Evolutionary conservation across 495 filamentous ascomycete genomes (phyloP), one percentile per base, ranked within the genome.

Genomic region (Pseudomonodictys pantanalensis): DNA sequence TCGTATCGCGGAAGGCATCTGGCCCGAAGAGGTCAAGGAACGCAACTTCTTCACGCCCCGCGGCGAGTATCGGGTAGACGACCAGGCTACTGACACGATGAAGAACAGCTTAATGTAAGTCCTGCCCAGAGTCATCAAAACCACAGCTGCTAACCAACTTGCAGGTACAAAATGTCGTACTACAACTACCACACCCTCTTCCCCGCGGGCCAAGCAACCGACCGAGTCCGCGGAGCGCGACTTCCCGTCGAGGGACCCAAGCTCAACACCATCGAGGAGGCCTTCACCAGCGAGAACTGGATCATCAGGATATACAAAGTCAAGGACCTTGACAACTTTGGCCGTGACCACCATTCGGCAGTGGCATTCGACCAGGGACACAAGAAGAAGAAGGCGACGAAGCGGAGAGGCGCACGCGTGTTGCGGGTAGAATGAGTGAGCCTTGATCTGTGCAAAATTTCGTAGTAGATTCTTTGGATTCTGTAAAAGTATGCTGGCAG

Each of bases 131-230:
- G 8, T 42, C 28, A 48, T 29, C 9, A 52, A 60, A 58, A 29
- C 11, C 17, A 33, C 58, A 35, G 44, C n/a, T 68, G 46, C 75
- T 85, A 65, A 81, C 72, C 30, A 17, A 22, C 17, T 43, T 32
- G 60, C 64, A 96, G 91, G 91, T 99, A 99, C 82, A 99, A 99
- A 83, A 97, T 99, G 95, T 96, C 91, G 32, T 99, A 97, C 81
- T 88, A 97, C 84, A 97, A 97, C 81, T 99, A 86, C 80, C 83
- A 92, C 76, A 75, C 82, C 20, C 85, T 99, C 58, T 99, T 97
- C 82, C 91, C 91, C 12, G 79, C 85, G 15, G 93, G 95, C 64
- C 91, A 96, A 71, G 95, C 92, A 30, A 78, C 85, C 61, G 95
- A 99, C 71, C 87, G 95, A 48, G 93, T 99, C 54, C 89, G 95